Evolutionary conservation across 352 stramenopile genomes (phyloP).

Genomic region (Chrysophaeum taylorii): DNA sequence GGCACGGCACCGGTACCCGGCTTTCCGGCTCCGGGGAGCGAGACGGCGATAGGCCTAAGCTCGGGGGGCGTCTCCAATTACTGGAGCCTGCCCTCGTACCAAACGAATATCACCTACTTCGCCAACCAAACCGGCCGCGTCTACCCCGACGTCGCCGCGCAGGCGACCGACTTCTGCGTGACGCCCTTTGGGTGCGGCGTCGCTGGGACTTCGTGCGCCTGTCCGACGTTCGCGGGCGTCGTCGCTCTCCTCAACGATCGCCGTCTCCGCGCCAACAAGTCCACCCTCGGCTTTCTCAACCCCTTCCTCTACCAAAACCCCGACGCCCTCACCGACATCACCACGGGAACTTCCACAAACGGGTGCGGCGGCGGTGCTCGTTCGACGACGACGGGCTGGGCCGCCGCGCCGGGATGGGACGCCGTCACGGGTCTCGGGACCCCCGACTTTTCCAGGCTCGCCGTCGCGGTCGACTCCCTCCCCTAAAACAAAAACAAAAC

Average conservation of each 20-base stretch:
- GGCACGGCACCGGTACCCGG: constrained; percentile 51
- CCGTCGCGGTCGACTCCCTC: neutral
- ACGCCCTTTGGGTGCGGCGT: neutral
- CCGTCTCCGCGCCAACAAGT: constrained; percentile 46
- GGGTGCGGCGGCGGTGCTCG: neutral
- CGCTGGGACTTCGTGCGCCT: constrained; percentile 63
- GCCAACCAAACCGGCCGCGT: constrained; percentile 68
- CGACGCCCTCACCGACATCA: constrained; percentile 55
- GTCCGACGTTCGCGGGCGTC: constrained; percentile 65
- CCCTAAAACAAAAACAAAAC: too few relatives aligned
- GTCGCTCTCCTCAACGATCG: constrained; percentile 72
- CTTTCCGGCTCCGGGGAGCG: neutral
- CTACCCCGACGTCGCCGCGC: constrained; percentile 70
- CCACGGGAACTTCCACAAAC: constrained; percentile 59
- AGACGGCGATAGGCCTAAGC: constrained; percentile 31
- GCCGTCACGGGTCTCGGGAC: constrained; percentile 66
- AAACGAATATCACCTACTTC: constrained; percentile 55
- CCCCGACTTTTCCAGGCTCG: constrained; percentile 57
- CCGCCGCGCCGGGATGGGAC: constrained; percentile 68
- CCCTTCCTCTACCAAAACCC: constrained; percentile 45
- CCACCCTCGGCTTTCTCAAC: constrained; percentile 71
- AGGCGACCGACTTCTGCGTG: constrained; percentile 45
- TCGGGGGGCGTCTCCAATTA: constrained; percentile 67
- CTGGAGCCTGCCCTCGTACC: constrained; percentile 39
- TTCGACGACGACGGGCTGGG: constrained; percentile 57